Conservation (phyloP, 257 asterid genomes). For the Nyctanthes arbortristis region DNA sequence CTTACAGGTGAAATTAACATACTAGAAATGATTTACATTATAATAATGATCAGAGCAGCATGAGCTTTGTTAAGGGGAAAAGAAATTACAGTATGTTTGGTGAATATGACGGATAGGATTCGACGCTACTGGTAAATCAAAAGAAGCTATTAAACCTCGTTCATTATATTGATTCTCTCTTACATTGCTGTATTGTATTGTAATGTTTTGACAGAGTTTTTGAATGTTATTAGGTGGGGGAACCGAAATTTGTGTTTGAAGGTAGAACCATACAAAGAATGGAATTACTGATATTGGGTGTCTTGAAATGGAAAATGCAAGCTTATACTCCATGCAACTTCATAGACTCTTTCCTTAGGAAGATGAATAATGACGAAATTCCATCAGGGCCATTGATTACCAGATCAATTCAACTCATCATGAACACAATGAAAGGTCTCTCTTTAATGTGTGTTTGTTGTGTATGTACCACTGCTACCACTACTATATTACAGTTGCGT, state of each 20-base stretch:
- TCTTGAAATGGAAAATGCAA: conserved; percentile 69
- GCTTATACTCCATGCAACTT: conserved; percentile 68
- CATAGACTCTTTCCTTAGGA: conserved; percentile 58
- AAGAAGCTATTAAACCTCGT: too few species aligned
- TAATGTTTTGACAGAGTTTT: conserved; percentile 10
- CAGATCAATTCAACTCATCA: conserved; percentile 52
- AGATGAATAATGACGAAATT: conserved; percentile 36
- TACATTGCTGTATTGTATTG: not conserved
- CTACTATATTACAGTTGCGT: not conserved
- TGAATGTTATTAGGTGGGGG: conserved; percentile 53
- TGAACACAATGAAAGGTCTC: conserved; percentile 58
- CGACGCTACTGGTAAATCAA: too few species aligned
- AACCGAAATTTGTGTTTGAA: conserved; percentile 55
- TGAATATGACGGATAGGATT: too few species aligned
- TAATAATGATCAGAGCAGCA: too few species aligned
- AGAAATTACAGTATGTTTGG: too few species aligned
- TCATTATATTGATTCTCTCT: too few species aligned
- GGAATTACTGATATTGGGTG: conserved; percentile 69
- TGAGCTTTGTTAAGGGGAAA: too few species aligned
- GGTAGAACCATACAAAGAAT: conserved; percentile 62
- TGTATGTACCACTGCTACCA: too few species aligned
- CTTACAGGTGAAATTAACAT: conserved; percentile 56
- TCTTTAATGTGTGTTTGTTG: not conserved
- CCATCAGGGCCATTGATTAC: conserved; percentile 34
- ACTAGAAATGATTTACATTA: not conserved